A percentile compares a stretch with the other conserved stretches of the same genome.
Evolutionary conservation across 257 asterid species (phyloP).

Genomic region (Petunia secreta): DNA sequence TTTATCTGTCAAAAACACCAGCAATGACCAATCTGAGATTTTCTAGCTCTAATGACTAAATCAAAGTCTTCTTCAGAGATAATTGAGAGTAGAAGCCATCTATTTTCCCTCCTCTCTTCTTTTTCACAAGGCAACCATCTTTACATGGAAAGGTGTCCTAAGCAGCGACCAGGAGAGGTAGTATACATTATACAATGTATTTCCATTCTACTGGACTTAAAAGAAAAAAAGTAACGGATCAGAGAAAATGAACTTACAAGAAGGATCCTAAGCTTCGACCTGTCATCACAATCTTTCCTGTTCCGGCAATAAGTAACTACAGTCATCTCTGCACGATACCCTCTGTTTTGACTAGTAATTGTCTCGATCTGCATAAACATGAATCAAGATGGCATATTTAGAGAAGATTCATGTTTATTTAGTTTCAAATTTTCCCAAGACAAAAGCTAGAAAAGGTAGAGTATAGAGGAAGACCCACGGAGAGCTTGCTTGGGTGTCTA

Average conservation of each 20-base stretch:
- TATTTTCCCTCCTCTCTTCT: conserved; percentile 25
- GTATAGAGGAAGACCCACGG: conserved; percentile 55
- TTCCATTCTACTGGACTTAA: not conserved
- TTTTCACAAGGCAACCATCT: conserved; percentile 27
- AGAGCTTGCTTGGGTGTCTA: conserved; percentile 89
- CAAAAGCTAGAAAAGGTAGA: not conserved
- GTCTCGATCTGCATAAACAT: conserved; percentile 64
- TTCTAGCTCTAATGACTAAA: conserved; percentile 51
- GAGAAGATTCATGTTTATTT: not conserved
- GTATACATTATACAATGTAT: not conserved
- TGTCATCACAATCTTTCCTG: conserved; percentile 66
- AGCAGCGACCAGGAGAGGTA: not conserved
- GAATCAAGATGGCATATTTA: conserved; percentile 23
- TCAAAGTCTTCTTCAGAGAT: conserved; percentile 27
- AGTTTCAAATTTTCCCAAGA: conserved; percentile 7
- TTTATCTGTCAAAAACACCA: conserved; percentile 95
- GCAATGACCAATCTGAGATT: conserved; percentile 88
- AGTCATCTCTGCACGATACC: conserved; percentile 71
- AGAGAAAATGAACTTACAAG: conserved; percentile 62
- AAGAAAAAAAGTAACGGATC: not conserved
- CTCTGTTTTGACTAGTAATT: conserved; percentile 66
- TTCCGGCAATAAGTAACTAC: conserved; percentile 78
- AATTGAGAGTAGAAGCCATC: conserved; percentile 17
- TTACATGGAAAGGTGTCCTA: not conserved
- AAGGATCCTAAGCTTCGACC: conserved; percentile 73